Evolutionary conservation across 2,329 filamentous ascomycete genomes (phyloP).

Genomic region (Aureobasidium sp.): DNA sequence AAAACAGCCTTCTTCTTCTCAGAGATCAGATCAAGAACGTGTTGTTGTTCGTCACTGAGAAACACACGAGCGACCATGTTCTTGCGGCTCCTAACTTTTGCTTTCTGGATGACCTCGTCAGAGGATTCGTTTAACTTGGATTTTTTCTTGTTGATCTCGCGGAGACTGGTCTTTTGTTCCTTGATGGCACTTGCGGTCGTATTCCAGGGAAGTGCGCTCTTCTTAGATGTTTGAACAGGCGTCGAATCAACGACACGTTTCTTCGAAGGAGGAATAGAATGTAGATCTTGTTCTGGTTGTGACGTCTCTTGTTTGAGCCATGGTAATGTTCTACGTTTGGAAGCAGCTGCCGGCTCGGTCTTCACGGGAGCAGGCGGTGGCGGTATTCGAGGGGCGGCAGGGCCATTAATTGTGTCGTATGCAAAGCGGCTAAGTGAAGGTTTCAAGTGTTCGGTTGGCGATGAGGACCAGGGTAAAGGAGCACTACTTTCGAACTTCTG

Average conservation of each 20-base stretch:
- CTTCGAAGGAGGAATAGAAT: constrained; percentile 7
- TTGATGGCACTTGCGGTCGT: constrained; percentile 67
- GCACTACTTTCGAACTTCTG: constrained; percentile 45
- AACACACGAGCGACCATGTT: constrained; percentile 51
- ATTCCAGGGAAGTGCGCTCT: constrained; percentile 55
- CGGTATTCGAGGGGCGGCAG: neutral
- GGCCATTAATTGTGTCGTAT: constrained; percentile 12
- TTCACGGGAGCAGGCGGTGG: neutral
- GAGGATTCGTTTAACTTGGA: constrained; percentile 35
- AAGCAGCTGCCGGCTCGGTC: constrained; percentile 31
- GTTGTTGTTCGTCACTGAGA: constrained; percentile 77
- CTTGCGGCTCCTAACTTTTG: constrained; percentile 38
- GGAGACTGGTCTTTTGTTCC: constrained; percentile 65
- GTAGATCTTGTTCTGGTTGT: neutral
- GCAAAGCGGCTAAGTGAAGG: constrained; percentile 19
- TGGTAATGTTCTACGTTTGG: constrained; percentile 62
- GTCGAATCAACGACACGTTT: constrained; percentile 5
- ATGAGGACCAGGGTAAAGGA: constrained; percentile 62
- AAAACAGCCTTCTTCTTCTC: constrained; percentile 82
- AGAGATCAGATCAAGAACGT: constrained; percentile 75
- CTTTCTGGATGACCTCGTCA: constrained; percentile 43
- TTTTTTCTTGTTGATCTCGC: constrained; percentile 56
- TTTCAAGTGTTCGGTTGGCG: constrained; percentile 35
- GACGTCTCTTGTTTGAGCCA: constrained; percentile 38
- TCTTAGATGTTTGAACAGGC: constrained; percentile 2